These are phyloP conservation scores for Mortierella claussenii DNA, from an alignment of 192 early-diverging fungal species.

Conservation along the genomic window DNA sequence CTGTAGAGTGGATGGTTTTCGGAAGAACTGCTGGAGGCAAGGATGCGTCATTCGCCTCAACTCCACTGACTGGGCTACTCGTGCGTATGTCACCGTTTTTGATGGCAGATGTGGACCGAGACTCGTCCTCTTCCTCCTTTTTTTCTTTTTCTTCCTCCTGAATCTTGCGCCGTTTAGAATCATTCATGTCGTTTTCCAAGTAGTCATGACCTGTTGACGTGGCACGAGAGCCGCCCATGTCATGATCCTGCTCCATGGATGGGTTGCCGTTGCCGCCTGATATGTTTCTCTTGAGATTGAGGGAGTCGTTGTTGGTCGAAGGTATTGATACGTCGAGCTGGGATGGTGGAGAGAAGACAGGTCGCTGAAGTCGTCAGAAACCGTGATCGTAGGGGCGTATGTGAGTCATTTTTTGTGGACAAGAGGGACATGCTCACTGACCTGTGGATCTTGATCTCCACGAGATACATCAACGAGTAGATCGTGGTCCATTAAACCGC, in stretches of 20 bases:
- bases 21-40: background rate
- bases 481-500: background rate
- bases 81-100: background rate
- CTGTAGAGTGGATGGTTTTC: background rate
- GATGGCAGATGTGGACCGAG: background rate
- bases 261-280: constrained; percentile 15
- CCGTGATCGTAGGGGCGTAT: too few relatives aligned
- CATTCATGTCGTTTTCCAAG: constrained; percentile 21
- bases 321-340: constrained; percentile 28
- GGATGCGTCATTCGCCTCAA: background rate
- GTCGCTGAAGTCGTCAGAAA: too few relatives aligned
- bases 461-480: background rate
- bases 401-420: too few relatives aligned
- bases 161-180: constrained; percentile 36
- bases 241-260: background rate
- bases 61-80: too few relatives aligned
- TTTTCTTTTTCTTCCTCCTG: constrained; percentile 3
- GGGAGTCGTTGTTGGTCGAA: constrained; percentile 12
- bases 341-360: too few relatives aligned
- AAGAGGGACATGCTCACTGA: background rate
- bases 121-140: background rate
- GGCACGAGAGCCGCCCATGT: background rate
- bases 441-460: background rate
- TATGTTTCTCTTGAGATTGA: constrained; percentile 23
- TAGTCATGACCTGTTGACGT: background rate